Percentiles rank a stretch among this genome's conserved stretches.
Conservation (phyloP, 2,329 filamentous ascomycete species). For the Tolypocladium tundrense region DNA sequence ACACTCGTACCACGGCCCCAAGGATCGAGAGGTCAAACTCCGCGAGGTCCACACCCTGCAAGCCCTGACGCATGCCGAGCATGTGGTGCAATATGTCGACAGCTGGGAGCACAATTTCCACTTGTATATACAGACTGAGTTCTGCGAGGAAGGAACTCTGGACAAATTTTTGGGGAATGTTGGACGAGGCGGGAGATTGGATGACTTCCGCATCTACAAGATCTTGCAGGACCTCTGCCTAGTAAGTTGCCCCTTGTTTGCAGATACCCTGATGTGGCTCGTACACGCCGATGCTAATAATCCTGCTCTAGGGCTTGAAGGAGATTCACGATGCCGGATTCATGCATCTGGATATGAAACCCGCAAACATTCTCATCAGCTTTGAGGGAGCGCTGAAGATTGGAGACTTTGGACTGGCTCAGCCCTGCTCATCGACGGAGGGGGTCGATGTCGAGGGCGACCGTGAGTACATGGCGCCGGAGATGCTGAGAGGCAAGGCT, state of each 20-base stretch:
- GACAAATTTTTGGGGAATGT: conserved; percentile 76
- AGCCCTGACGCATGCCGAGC: conserved; percentile 67
- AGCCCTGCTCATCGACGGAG: conserved; percentile 62
- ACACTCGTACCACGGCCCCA: conserved; percentile 64
- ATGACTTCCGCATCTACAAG: conserved; percentile 99
- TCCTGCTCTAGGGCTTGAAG: conserved; percentile 59
- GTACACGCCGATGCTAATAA: conserved; percentile 2
- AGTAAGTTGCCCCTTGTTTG: conserved; percentile 41
- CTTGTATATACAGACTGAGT: conserved; percentile 96
- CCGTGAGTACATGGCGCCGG: conserved; percentile 89
- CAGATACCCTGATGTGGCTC: too few relatives aligned
- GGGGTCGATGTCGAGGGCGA: conserved; percentile 87
- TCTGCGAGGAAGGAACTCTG: conserved; percentile 86
- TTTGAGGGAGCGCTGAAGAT: conserved; percentile 78
- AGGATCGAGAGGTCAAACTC: conserved; percentile 73
- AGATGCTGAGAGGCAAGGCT: conserved; percentile 76
- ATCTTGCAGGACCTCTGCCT: conserved; percentile 77
- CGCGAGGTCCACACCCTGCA: conserved; percentile 75
- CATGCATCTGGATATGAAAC: conserved; percentile 77
- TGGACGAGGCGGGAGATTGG: conserved; percentile 74
- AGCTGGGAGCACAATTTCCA: conserved; percentile 80
- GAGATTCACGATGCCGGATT: conserved; percentile 84
- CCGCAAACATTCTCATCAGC: conserved; percentile 72
- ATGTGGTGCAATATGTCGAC: conserved; percentile 74
- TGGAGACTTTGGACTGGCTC: conserved; percentile 76